Percentiles rank a stretch among this genome's conserved stretches.
phyloP scores from a whole-genome alignment of 805 yeast species.

The Candida dajiaensis region DNA sequence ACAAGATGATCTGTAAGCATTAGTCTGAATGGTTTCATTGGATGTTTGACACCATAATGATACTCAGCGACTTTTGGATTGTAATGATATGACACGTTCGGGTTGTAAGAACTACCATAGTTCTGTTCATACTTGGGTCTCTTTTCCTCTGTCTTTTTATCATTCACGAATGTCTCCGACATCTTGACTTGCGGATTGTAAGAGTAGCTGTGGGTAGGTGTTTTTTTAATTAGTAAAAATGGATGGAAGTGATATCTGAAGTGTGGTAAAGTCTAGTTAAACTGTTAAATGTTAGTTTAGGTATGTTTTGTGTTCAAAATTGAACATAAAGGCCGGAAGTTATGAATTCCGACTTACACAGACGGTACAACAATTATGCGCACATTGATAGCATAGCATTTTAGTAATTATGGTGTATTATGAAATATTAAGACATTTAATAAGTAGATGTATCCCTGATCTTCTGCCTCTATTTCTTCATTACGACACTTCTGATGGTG shows the following conservation, averaged over 20 bases:
- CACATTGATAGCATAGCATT: too few species aligned
- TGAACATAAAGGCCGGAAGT: not conserved
- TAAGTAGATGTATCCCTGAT: too few species aligned
- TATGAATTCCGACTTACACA: not conserved
- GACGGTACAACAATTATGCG: too few species aligned
- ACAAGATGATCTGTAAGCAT: conserved; percentile 97
- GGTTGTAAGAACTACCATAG: conserved; percentile 32
- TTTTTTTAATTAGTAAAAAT: too few species aligned
- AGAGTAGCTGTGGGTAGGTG: too few species aligned
- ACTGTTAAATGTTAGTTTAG: too few species aligned
- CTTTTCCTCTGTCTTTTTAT: conserved; percentile 32
- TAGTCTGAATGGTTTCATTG: conserved; percentile 98
- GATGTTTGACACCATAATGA: conserved; percentile 91
- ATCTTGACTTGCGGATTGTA: too few species aligned
- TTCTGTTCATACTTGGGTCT: conserved; percentile 42
- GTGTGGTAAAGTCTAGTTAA: too few species aligned
- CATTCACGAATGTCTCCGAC: conserved; percentile 32
- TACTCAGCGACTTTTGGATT: conserved; percentile 51
- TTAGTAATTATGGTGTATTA: too few species aligned
- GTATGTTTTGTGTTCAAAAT: not conserved
- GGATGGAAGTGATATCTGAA: too few species aligned
- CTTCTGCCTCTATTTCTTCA: too few species aligned
- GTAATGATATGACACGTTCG: conserved; percentile 79
- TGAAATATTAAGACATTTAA: too few species aligned
- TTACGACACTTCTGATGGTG: not conserved